A percentile compares a stretch with the other conserved stretches of the same genome.
These are phyloP conservation scores for Stagonosporopsis vannaccii DNA, from an alignment of 2,329 filamentous ascomycete species.

Conservation along the genomic window DNA sequence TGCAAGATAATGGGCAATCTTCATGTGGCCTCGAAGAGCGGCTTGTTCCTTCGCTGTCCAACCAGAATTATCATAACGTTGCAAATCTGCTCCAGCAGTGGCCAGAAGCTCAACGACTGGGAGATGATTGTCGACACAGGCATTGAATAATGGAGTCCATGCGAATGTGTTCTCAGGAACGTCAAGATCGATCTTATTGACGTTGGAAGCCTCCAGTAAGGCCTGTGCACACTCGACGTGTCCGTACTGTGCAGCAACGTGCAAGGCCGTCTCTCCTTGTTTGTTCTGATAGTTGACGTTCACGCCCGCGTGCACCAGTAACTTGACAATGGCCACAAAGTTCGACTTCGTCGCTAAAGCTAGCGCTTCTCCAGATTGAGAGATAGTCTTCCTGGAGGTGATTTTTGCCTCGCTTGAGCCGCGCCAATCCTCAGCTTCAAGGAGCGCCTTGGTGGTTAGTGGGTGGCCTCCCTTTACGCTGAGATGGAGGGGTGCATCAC, in stretches of 20 bases:
- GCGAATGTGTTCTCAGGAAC: conserved; percentile 82
- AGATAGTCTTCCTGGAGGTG: conserved; percentile 71
- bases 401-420: conserved; percentile 68
- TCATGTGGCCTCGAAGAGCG: conserved; percentile 84
- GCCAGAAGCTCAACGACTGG: conserved; percentile 78
- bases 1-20: conserved; percentile 75
- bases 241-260: conserved; percentile 88
- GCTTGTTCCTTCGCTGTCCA: conserved; percentile 97
- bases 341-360: conserved; percentile 89
- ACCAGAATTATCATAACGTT: conserved; percentile 80
- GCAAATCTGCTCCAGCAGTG: conserved; percentile 77
- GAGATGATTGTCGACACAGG: conserved; percentile 86
- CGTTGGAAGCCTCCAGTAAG: conserved; percentile 72
- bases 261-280: conserved; percentile 87
- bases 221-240: conserved; percentile 81
- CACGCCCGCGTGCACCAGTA: conserved; percentile 87
- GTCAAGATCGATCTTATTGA: conserved; percentile 78
- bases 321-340: conserved; percentile 81
- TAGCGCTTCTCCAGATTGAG: conserved; percentile 86
- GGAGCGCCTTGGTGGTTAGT: conserved; percentile 79
- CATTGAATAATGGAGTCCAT: conserved; percentile 95
- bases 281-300: conserved; percentile 94
- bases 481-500: conserved; percentile 88
- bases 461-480: conserved; percentile 91
- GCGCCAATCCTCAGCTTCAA: conserved; percentile 81